Percentiles rank a stretch among this genome's conserved stretches.
Evolutionary conservation across 495 filamentous ascomycete genomes (phyloP).

Genomic region (Neurospora hispaniola): DNA sequence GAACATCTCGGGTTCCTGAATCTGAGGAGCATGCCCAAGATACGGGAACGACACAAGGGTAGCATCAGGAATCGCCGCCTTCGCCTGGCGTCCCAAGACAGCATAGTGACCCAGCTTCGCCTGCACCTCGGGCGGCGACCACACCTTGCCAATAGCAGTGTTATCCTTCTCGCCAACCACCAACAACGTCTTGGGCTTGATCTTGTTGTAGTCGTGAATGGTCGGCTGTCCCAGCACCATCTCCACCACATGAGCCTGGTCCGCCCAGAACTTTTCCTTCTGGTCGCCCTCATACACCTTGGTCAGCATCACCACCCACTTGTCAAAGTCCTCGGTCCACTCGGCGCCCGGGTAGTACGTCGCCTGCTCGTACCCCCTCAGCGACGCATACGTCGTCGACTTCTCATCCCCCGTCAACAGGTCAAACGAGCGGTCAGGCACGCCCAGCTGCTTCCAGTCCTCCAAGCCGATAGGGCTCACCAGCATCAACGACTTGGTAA

Average conservation of each 20-base stretch:
- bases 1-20: slow-evolving; percentile 28
- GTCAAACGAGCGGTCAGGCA: slow-evolving; percentile 29
- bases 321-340: slow-evolving; percentile 29
- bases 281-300: slow-evolving; percentile 29
- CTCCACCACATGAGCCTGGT: slow-evolving; percentile 30
- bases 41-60: slow-evolving; percentile 30
- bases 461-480: slow-evolving; percentile 35
- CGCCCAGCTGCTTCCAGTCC: slow-evolving; percentile 33
- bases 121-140: slow-evolving; percentile 32
- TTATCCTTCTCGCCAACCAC: slow-evolving; percentile 32
- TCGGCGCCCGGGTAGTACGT: slow-evolving; percentile 30
- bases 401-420: slow-evolving; percentile 17
- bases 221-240: slow-evolving; percentile 35
- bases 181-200: slow-evolving; percentile 27
- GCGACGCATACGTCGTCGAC: slow-evolving; percentile 23
- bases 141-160: slow-evolving; percentile 36
- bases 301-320: slow-evolving; percentile 38
- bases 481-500: slow-evolving; percentile 19
- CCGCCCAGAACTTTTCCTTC: slow-evolving; percentile 20
- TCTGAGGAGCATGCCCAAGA: slow-evolving; percentile 36
- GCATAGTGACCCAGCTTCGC: slow-evolving; percentile 30
- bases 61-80: slow-evolving; percentile 27
- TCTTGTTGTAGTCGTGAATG: slow-evolving; percentile 29
- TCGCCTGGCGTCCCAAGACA: slow-evolving; percentile 29
- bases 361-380: slow-evolving; percentile 31